Conservation (phyloP, 176 grass and related monocot genomes). For the Oryza glumipatula region DNA sequence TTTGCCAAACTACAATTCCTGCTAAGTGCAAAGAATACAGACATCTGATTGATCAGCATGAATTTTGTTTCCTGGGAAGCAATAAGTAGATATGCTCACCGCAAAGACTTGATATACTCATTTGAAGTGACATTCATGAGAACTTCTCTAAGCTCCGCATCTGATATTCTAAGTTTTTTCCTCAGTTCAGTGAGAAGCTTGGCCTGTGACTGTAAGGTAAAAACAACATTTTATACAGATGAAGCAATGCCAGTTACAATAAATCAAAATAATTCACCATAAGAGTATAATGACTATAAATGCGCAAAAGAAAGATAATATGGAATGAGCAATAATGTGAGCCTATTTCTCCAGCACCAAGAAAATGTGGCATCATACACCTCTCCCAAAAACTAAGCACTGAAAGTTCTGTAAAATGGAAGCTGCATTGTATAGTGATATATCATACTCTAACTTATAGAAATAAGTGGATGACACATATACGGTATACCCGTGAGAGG, state of each 20-base stretch:
- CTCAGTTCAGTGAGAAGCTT: conserved; percentile 63
- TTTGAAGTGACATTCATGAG: conserved; percentile 58
- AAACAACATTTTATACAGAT: conserved; percentile 21
- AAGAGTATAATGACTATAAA: neutral
- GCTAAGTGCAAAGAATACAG: conserved; percentile 32
- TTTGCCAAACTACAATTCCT: conserved; percentile 48
- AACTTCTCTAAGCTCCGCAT: conserved; percentile 68
- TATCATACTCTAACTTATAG: neutral
- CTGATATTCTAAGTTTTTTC: conserved; percentile 69
- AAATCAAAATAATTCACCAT: neutral
- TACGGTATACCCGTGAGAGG: conserved; percentile 58
- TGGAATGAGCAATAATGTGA: conserved; percentile 10
- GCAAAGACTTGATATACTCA: conserved; percentile 60
- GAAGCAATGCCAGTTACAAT: neutral
- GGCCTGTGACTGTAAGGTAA: conserved; percentile 54
- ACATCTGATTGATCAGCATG: conserved; percentile 33
- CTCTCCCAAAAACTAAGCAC: neutral
- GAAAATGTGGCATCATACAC: neutral
- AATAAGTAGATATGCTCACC: conserved; percentile 45
- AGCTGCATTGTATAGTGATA: neutral
- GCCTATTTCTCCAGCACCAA: neutral
- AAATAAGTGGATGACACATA: neutral
- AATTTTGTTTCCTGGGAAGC: conserved; percentile 17
- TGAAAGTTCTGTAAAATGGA: neutral
- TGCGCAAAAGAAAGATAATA: neutral